A percentile compares a stretch with the other conserved stretches of the same genome.
These are phyloP conservation scores for Triticum timopheevii DNA, from an alignment of 176 grass and related monocot genomes.

Conservation along the genomic window DNA sequence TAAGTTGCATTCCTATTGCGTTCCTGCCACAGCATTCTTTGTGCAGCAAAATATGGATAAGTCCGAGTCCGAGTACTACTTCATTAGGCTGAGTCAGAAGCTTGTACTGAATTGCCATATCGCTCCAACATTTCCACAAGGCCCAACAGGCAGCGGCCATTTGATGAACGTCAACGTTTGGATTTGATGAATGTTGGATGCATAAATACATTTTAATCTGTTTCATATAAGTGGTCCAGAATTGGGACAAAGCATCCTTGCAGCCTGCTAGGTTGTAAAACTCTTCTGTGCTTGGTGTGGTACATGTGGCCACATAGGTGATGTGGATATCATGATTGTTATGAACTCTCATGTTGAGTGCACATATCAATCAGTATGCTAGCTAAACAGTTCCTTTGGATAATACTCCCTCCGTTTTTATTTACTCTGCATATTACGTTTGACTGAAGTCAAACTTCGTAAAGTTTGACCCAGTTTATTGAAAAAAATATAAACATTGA, in stretches of 20 bases:
- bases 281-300: neutral
- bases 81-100: neutral
- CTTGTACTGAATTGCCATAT: neutral
- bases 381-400: neutral
- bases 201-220: slow-evolving; percentile 12
- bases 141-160: neutral
- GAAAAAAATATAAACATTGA: too few species aligned
- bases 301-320: neutral
- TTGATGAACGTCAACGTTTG: neutral
- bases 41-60: neutral
- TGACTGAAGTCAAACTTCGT: too few species aligned
- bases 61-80: neutral
- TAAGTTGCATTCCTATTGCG: neutral
- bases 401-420: neutral
- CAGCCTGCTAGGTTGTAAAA: neutral
- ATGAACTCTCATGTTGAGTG: neutral
- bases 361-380: neutral
- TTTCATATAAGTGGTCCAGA: neutral
- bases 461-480: too few species aligned
- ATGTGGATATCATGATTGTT: neutral
- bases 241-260: slow-evolving; percentile 10
- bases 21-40: neutral
- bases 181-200: neutral
- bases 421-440: too few species aligned
- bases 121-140: neutral